Percentiles rank a stretch among this genome's conserved stretches.
These are phyloP conservation scores for Calocera cornea DNA, from an alignment of 768 basidiomycete species.

Conservation along the genomic window DNA sequence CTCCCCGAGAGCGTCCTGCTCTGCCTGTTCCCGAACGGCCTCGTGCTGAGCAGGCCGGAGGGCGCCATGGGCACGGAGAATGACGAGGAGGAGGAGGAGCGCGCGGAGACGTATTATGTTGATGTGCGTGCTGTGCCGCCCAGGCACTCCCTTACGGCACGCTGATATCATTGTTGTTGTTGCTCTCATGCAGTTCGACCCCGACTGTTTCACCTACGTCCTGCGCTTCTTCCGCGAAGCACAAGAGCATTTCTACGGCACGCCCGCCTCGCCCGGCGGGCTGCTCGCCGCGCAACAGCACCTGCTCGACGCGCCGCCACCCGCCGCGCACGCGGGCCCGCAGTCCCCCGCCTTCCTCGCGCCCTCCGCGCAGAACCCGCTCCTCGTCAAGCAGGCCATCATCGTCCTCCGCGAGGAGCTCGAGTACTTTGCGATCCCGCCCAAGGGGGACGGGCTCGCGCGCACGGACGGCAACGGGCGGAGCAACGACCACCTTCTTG, in stretches of 20 bases:
- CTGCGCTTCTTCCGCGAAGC: constrained; percentile 83
- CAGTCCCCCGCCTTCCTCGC: constrained; percentile 36
- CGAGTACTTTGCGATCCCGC: constrained; percentile 95
- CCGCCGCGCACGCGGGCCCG: constrained; percentile 26
- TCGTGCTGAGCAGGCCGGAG: constrained; percentile 60
- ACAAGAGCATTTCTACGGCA: constrained; percentile 86
- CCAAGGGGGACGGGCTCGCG: constrained; percentile 41
- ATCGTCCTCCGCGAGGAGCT: constrained; percentile 96
- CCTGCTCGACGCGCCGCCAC: constrained; percentile 39
- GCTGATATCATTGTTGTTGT: background rate
- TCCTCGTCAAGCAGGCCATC: constrained; percentile 91
- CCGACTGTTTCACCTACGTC: constrained; percentile 89
- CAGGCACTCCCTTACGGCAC: background rate
- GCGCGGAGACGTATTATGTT: constrained; percentile 88
- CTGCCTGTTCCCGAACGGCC: constrained; percentile 93
- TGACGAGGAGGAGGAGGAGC: constrained; percentile 61
- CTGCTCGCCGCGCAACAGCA: constrained; percentile 68
- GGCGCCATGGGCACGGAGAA: constrained; percentile 61
- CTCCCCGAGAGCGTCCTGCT: constrained; percentile 92
- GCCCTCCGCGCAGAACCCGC: constrained; percentile 64
- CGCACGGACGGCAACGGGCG: constrained; percentile 63
- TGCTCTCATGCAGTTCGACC: constrained; percentile 93
- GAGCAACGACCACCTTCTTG: constrained; percentile 62
- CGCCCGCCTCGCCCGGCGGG: constrained; percentile 46
- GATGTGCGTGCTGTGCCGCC: constrained; percentile 52